Evolutionary conservation across 257 asterid genomes (phyloP).

Genomic region (Solanum tarapatanum): DNA sequence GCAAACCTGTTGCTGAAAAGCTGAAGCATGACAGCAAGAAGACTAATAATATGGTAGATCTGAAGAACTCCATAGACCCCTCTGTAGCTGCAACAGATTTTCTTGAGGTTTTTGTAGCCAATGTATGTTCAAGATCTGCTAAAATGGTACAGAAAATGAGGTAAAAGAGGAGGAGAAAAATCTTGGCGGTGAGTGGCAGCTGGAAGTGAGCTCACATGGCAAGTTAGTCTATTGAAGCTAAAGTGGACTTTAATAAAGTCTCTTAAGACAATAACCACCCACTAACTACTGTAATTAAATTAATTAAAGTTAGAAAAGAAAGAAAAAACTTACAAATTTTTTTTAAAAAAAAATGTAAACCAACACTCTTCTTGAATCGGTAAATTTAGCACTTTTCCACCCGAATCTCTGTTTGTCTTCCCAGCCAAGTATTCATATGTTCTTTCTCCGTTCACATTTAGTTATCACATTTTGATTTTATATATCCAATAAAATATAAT

Average conservation of each 20-base stretch:
- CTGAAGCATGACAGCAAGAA: constrained; percentile 45
- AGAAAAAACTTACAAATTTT: background rate
- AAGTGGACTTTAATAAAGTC: constrained; percentile 14
- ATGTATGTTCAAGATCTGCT: constrained; percentile 27
- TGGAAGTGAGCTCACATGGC: constrained; percentile 3
- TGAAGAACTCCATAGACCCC: constrained; percentile 22
- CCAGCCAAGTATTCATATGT: background rate
- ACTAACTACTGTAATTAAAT: background rate
- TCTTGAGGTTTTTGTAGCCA: background rate
- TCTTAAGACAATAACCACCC: background rate
- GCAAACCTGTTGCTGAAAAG: constrained; percentile 49
- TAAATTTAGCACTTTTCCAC: background rate
- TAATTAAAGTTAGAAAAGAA: background rate
- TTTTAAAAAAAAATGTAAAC: background rate
- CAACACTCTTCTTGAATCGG: background rate
- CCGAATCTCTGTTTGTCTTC: background rate
- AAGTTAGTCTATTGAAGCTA: background rate
- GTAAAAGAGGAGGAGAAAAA: background rate
- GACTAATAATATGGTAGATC: constrained; percentile 27
- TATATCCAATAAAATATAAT: no score
- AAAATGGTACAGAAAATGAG: background rate
- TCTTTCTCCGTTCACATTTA: background rate
- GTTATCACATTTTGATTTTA: no score
- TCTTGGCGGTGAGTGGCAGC: constrained; percentile 17
- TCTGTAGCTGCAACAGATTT: constrained; percentile 5